phyloP scores from a whole-genome alignment of 1,284 basidiomycete species.

The Malassezia japonica region DNA sequence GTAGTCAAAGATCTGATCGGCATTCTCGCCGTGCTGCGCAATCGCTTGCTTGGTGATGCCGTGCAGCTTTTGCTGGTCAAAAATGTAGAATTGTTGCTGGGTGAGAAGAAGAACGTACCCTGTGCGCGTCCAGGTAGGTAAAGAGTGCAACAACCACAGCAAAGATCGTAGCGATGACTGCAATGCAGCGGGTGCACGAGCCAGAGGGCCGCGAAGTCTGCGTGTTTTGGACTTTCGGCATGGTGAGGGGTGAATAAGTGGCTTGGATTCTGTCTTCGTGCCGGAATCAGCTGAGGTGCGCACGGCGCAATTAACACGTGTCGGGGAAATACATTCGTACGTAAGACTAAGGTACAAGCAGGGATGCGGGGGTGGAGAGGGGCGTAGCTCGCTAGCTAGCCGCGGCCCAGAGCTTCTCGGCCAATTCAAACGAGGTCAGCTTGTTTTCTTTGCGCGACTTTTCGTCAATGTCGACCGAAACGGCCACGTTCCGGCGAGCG shows the following conservation, averaged over 20 bases:
- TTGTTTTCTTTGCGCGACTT: conserved; percentile 16
- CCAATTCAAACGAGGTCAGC: conserved; percentile 22
- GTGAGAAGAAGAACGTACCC: not conserved
- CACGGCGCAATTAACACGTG: not conserved
- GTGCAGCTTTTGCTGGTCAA: conserved; percentile 34
- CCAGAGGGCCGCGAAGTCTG: not conserved
- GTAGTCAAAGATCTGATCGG: conserved; percentile 39
- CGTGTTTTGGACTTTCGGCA: not conserved
- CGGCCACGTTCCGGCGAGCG: conserved; percentile 27
- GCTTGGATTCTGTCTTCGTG: too few relatives aligned
- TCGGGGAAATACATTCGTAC: not conserved
- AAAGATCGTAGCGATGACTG: conserved; percentile 8
- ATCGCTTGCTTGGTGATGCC: conserved; percentile 28
- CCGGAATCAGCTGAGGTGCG: not conserved
- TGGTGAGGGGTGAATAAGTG: too few relatives aligned
- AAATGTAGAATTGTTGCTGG: conserved; percentile 36
- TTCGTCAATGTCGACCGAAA: conserved; percentile 27
- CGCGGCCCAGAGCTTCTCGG: conserved; percentile 32
- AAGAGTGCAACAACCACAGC: conserved; percentile 3
- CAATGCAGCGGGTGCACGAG: not conserved
- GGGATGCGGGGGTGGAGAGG: not conserved
- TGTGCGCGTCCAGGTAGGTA: conserved; percentile 1
- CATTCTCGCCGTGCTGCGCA: conserved; percentile 28
- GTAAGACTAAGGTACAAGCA: not conserved
- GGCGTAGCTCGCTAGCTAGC: conserved; percentile 21